Evolutionary conservation across 495 filamentous ascomycete genomes (phyloP), one percentile per base, ranked within the genome.

Genomic region (Aspergillus biplanus): DNA sequence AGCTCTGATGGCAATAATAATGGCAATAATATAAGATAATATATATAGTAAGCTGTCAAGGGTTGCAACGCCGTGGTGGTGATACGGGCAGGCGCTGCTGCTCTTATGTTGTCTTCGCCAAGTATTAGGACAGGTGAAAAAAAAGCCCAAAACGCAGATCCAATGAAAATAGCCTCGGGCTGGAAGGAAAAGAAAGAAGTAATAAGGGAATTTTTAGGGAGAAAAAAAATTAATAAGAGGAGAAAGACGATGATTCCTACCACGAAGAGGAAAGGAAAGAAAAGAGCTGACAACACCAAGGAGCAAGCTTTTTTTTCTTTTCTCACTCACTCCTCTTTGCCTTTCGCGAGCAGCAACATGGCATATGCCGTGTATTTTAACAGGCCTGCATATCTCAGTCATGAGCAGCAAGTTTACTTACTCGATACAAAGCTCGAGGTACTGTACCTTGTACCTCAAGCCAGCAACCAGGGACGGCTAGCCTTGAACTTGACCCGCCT

Each of bases 1-100:
- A 27, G 53, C 33, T 50, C 52, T 49, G 49, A 52, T 60, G 42
- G 33, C 35, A 64, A 66, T 33, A 47, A 48, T 48, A 53, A 48
- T 12, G 48, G 49, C 16, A 21, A 61, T 61, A 54, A 63, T 52
- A 63, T 52, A 50, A 34, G 61, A 63, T 62, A 47, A 62, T 63
- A 63, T 63, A 57, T 63, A 63, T 56, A 65, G 57, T 63, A 63
- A 65, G 66, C 56, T 61, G 53, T 35, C 54, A 63, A 57, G 55
- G 55, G 21, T 44, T 34, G 61, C 52, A 39, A 47, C 21, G 35
- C 55, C 21, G 57, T 33, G 49, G 34, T 62, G 60, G 65, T 64
- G 61, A 58, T 67, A 67, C 57, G 46, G 46, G 52, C 52, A 57
- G 58, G 31, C 37, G 48, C 34, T 18, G 55, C 33, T 39, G 21